These are phyloP conservation scores for Hordeum marinum DNA, from an alignment of 176 grass and related monocot species.

Conservation along the genomic window DNA sequence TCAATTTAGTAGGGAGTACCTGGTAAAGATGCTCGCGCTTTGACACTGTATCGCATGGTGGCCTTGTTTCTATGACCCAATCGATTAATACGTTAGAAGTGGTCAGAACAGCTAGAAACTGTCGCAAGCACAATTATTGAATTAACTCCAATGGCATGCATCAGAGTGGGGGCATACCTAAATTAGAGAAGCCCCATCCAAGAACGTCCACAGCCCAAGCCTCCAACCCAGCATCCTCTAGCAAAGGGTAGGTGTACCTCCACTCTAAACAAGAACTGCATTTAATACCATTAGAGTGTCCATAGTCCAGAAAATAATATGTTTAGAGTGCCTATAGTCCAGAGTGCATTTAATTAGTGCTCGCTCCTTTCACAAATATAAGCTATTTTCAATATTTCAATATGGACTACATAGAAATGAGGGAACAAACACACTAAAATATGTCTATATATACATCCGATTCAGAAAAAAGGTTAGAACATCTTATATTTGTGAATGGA, in stretches of 20 bases:
- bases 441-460: no score
- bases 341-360: neutral
- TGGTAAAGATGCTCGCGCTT: conserved; percentile 85
- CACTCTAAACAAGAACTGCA: conserved; percentile 97
- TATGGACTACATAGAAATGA: no score
- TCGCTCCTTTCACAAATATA: no score
- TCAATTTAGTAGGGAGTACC: conserved; percentile 11
- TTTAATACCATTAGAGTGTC: conserved; percentile 27
- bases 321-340: conserved; percentile 22
- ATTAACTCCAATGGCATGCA: neutral
- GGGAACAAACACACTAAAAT: no score
- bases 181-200: conserved; percentile 94
- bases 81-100: neutral
- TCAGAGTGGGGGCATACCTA: conserved; percentile 38
- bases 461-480: no score
- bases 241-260: conserved; percentile 77
- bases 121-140: conserved; percentile 2
- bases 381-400: no score
- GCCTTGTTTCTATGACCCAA: conserved; percentile 46
- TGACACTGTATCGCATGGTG: conserved; percentile 50
- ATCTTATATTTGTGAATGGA: no score
- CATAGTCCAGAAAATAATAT: conserved; percentile 18
- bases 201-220: conserved; percentile 89
- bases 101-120: neutral
- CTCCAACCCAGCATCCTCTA: conserved; percentile 77